phyloP scores from a whole-genome alignment of 441 rosid species.

The Manihot esculenta region DNA sequence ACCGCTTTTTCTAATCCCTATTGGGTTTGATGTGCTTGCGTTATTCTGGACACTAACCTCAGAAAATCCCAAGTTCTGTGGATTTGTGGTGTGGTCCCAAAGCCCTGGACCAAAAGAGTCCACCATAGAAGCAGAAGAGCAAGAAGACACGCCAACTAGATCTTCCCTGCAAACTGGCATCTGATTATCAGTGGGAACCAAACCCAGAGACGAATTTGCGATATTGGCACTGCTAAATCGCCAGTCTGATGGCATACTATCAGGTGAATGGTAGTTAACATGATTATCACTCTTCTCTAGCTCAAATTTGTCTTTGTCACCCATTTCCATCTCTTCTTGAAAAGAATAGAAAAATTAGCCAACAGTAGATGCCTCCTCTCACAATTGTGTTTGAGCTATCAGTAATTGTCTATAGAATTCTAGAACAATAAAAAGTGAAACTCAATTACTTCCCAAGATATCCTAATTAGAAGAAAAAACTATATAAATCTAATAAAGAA shows the following conservation, averaged over 20 bases:
- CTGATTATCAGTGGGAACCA: slow-evolving; percentile 51
- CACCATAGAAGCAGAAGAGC: slow-evolving; percentile 71
- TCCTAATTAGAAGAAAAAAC: slow-evolving; percentile 16
- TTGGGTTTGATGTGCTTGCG: slow-evolving; percentile 40
- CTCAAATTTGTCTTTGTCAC: slow-evolving; percentile 65
- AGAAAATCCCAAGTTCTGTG: slow-evolving; percentile 60
- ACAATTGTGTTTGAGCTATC: slow-evolving; percentile 16
- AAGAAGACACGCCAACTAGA: slow-evolving; percentile 47
- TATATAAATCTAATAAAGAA: slow-evolving; percentile 17
- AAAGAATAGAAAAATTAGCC: slow-evolving; percentile 25
- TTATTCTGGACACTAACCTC: slow-evolving; percentile 51
- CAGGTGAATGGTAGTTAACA: slow-evolving; percentile 44
- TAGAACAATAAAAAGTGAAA: slow-evolving; percentile 21
- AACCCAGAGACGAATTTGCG: slow-evolving; percentile 46
- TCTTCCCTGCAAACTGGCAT: slow-evolving; percentile 40
- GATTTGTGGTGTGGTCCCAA: slow-evolving; percentile 67
- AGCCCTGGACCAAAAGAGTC: slow-evolving; percentile 58
- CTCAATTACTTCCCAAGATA: slow-evolving; percentile 18
- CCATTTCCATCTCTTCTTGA: slow-evolving; percentile 55
- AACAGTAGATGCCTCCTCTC: slow-evolving; percentile 21
- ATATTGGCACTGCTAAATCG: slow-evolving; percentile 49
- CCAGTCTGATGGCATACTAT: slow-evolving; percentile 56
- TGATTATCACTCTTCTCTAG: slow-evolving; percentile 48
- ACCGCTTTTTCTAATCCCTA: slow-evolving; percentile 41
- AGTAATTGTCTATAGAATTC: slow-evolving; percentile 7